These are phyloP conservation scores for Coemansia sp. DNA, from an alignment of 192 early-diverging fungal genomes.

Conservation along the genomic window DNA sequence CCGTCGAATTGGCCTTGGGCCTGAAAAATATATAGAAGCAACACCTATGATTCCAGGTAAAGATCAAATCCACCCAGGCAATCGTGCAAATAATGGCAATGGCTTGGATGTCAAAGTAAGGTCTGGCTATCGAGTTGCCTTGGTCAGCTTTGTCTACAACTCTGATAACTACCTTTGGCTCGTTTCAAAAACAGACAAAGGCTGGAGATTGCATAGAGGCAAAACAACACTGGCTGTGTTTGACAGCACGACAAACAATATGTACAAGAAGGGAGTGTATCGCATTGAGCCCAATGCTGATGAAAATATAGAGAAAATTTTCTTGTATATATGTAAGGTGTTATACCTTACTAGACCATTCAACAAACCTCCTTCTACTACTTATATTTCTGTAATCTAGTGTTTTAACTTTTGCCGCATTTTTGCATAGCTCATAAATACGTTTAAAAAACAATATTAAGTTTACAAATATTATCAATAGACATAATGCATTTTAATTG, in stretches of 20 bases:
- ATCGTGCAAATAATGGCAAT: background rate
- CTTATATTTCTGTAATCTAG: too few species aligned
- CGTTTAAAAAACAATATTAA: too few species aligned
- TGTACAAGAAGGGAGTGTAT: background rate
- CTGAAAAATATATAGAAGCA: background rate
- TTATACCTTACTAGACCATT: too few species aligned
- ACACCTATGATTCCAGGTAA: background rate
- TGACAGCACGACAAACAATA: background rate
- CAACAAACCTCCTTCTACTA: too few species aligned
- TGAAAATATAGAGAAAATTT: background rate
- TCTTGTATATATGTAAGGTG: background rate
- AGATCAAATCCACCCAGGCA: background rate
- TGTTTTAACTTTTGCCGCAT: too few species aligned
- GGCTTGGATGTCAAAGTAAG: too few species aligned
- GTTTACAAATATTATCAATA: too few species aligned
- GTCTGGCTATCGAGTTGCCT: background rate
- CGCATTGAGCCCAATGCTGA: background rate
- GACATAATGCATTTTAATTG: too few species aligned
- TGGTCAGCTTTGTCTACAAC: background rate
- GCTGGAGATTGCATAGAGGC: background rate
- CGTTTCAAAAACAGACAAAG: background rate
- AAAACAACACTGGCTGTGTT: background rate
- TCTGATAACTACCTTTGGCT: background rate
- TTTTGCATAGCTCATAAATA: too few species aligned
- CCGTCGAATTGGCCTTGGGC: too few species aligned